Evolutionary conservation across 208 protist species (phyloP).

Genomic region (Trypanosoma congolense): DNA sequence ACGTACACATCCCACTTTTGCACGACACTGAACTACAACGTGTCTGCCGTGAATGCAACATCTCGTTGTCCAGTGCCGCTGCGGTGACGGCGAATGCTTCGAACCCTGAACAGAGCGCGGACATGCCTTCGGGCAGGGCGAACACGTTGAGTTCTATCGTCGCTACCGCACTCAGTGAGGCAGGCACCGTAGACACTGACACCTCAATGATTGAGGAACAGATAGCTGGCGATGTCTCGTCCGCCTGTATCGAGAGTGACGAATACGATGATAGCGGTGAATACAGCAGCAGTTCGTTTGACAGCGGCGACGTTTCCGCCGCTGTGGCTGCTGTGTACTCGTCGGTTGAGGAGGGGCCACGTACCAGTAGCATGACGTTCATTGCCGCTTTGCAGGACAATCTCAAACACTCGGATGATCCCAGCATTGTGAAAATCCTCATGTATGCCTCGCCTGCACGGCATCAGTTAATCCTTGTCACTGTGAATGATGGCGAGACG

Average conservation of each 20-base stretch:
- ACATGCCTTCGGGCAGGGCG: no score
- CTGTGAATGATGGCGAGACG: constrained; percentile 25
- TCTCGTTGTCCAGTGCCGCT: not conserved
- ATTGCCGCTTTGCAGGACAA: constrained; percentile 35
- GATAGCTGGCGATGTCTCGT: not conserved
- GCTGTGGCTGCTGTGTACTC: constrained; percentile 38
- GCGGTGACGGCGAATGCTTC: no score
- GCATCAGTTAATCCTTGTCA: constrained; percentile 37
- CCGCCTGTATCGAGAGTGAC: not conserved
- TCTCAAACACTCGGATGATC: constrained; percentile 25
- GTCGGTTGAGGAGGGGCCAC: constrained; percentile 27
- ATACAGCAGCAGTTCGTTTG: constrained; percentile 12
- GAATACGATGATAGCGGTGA: not conserved
- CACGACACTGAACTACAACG: constrained; percentile 28
- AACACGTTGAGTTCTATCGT: no score
- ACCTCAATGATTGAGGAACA: no score
- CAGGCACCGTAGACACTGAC: no score
- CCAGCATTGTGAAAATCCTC: constrained; percentile 32
- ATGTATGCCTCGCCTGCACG: constrained; percentile 29
- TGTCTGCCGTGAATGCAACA: constrained; percentile 33
- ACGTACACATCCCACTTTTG: constrained; percentile 19
- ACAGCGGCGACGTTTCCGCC: constrained; percentile 24
- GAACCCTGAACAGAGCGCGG: no score
- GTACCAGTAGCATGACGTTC: constrained; percentile 30
- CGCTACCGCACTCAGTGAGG: no score